Percentiles rank a stretch among this genome's conserved stretches.
These are phyloP conservation scores for Coemansia sp. DNA, from an alignment of 192 early-diverging fungal species.

Conservation along the genomic window DNA sequence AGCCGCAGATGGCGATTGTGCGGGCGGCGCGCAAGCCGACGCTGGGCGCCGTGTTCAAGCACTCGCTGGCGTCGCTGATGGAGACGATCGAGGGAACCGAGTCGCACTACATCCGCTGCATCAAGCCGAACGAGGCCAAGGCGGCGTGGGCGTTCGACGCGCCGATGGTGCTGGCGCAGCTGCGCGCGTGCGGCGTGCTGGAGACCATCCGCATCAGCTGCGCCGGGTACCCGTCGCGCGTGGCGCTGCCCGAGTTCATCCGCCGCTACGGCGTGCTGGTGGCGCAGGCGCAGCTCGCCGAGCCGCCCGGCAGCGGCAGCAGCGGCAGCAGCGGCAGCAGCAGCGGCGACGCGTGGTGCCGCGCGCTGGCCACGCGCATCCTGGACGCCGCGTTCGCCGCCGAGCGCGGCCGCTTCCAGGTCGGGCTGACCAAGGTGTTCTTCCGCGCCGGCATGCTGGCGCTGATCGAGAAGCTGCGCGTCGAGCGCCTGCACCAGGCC, in stretches of 20 bases:
- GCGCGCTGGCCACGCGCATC: constrained; percentile 61
- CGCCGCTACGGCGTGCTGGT: constrained; percentile 72
- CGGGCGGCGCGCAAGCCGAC: constrained; percentile 74
- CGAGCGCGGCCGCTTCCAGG: constrained; percentile 70
- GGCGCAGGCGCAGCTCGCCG: no score
- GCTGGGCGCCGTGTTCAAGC: constrained; percentile 96
- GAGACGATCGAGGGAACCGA: constrained; percentile 91
- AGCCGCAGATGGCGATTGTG: constrained; percentile 32
- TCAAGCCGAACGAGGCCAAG: constrained; percentile 97
- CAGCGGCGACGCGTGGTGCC: constrained; percentile 58
- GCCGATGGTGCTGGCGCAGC: constrained; percentile 87
- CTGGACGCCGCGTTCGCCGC: constrained; percentile 68
- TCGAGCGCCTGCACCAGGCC: constrained; percentile 75
- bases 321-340: neutral
- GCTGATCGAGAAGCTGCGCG: constrained; percentile 76
- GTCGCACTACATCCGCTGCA: constrained; percentile 97
- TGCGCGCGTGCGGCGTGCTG: constrained; percentile 97
- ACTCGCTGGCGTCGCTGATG: constrained; percentile 90
- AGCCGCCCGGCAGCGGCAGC: constrained; percentile 24
- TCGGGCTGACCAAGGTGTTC: constrained; percentile 95
- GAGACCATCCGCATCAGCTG: constrained; percentile 99
- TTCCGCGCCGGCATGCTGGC: constrained; percentile 93
- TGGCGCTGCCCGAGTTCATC: constrained; percentile 87
- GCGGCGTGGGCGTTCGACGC: constrained; percentile 90
- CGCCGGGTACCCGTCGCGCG: constrained; percentile 93